Evolutionary conservation across 768 basidiomycete genomes (phyloP), one percentile per base, ranked within the genome.

Genomic region (Lactarius sanguifluus): DNA sequence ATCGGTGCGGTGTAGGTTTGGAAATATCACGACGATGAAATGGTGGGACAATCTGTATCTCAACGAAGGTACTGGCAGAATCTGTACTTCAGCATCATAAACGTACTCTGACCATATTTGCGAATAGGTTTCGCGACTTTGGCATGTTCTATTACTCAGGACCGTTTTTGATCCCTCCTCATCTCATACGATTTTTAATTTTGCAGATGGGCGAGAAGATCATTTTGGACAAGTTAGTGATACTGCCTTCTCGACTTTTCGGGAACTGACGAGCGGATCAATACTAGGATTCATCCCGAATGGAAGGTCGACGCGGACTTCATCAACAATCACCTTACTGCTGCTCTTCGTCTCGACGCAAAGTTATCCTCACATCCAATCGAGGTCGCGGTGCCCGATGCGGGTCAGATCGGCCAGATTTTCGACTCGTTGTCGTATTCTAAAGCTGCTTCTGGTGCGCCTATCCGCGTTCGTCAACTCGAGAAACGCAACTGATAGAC

Each of bases 1-100:
- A 25, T 56, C 23, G 25, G 28, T 7, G 5, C 23, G 70, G 50
- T 16, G 71, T 47, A 81, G 92, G 92, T 96, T 96, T 71, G 95
- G 94, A 30, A 89, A 96, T 74, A 90, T 97, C 71, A 90, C 92
- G 7, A 96, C 94, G 0, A 95, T 96, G 94, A 85, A 86, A 72
- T 94, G 92, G 92, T 94, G 92, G 91, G 86, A 91, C 68, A 88
- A 91, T 75, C 81, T 93, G 57, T 91, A 91, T 76, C 77, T 92
- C 64, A 92, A 91, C 69, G 90, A 92, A 83, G 89, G 86, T 85
- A 93, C 94, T 75, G 91, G 13, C 18, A 20, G 23, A 25, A 23
- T 52, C 50, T 28, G 23, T 10, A 20, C 34, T 58, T 62, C 34
- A 20, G 9, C 47, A 47, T 45, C 2, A 32, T 10, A 45, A 8